Evolutionary conservation across 192 early-diverging fungal species (phyloP).

Genomic region (Phycomyces nitens): DNA sequence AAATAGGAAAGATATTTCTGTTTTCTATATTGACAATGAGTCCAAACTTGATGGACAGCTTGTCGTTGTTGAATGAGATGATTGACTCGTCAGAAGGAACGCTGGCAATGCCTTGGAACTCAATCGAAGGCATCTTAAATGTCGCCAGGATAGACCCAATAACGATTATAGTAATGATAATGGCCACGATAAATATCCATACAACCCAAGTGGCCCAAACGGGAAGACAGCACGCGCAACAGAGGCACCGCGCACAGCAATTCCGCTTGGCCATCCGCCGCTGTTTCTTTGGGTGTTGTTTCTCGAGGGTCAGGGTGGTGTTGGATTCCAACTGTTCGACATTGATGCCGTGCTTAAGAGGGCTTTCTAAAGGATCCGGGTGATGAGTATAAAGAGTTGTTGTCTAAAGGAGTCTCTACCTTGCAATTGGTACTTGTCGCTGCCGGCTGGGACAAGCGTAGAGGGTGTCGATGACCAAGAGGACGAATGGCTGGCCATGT

Average conservation of each 20-base stretch:
- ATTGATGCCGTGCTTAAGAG: too few species aligned
- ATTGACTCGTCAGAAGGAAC: slow-evolving; percentile 6
- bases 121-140: slow-evolving; percentile 41
- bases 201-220: slow-evolving; percentile 22
- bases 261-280: slow-evolving; percentile 18
- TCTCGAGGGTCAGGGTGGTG: not conserved
- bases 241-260: slow-evolving; percentile 22
- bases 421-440: not conserved
- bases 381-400: too few species aligned
- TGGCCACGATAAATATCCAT: slow-evolving; percentile 27
- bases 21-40: slow-evolving; percentile 36
- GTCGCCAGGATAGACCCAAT: slow-evolving; percentile 29
- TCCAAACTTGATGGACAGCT: slow-evolving; percentile 31
- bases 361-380: too few species aligned
- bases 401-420: not conserved
- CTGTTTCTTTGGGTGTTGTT: slow-evolving; percentile 6
- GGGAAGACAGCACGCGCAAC: slow-evolving; percentile 36
- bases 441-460: not conserved
- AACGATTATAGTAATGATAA: slow-evolving; percentile 40
- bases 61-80: slow-evolving; percentile 23
- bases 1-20: slow-evolving; percentile 41
- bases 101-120: slow-evolving; percentile 27
- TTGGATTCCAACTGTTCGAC: not conserved
- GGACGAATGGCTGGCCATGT: not conserved
- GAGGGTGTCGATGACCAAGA: not conserved